Conservation (phyloP, 257 asterid genomes). For the Pogostemon cablin region DNA sequence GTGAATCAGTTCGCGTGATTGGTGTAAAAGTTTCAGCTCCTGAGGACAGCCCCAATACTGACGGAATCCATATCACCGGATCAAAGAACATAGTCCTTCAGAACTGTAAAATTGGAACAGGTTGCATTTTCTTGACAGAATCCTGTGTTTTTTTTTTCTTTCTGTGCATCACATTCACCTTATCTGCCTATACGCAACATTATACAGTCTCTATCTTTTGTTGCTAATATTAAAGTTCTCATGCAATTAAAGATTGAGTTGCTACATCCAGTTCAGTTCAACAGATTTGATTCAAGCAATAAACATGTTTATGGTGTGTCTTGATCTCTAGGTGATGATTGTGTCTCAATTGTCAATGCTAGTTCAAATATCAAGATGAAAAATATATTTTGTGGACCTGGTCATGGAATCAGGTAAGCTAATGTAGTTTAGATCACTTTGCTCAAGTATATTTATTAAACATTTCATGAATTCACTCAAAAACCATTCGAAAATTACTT, state of each 20-base stretch:
- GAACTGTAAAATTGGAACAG: conserved; percentile 93
- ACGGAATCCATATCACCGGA: conserved; percentile 88
- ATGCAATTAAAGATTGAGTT: conserved; percentile 8
- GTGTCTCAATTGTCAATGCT: conserved; percentile 81
- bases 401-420: conserved; percentile 92
- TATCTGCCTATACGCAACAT: neutral
- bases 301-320: too few species aligned
- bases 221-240: neutral
- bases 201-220: neutral
- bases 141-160: too few species aligned
- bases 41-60: conserved; percentile 93
- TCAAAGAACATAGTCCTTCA: conserved; percentile 81
- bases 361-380: conserved; percentile 88
- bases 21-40: conserved; percentile 76
- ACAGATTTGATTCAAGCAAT: neutral
- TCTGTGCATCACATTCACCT: neutral
- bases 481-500: neutral
- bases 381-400: conserved; percentile 89
- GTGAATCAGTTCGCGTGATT: conserved; percentile 63
- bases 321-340: conserved; percentile 74
- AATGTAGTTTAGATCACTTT: neutral
- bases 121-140: conserved; percentile 37
- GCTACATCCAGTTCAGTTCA: neutral
- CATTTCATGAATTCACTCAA: conserved; percentile 1
- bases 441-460: neutral